Percentiles rank a stretch among this genome's conserved stretches.
Evolutionary conservation across 176 grass and related monocot genomes (phyloP).

Genomic region (Phoenix roebelenii): DNA sequence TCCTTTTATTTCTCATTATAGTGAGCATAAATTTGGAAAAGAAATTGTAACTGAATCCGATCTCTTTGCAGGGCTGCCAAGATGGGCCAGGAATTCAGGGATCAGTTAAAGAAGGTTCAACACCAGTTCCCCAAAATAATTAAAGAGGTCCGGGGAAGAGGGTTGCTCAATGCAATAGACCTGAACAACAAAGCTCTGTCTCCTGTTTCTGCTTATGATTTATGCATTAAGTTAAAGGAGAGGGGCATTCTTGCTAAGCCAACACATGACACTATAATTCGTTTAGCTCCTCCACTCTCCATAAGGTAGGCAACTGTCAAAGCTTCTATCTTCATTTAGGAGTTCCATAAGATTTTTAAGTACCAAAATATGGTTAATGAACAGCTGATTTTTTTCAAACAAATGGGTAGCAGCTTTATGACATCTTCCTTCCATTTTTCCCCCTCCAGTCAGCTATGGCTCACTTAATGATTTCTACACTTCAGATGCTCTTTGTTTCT

Average conservation of each 20-base stretch:
- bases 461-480: too few relatives aligned
- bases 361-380: background rate
- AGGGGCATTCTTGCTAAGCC: conserved; percentile 92
- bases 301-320: conserved; percentile 46
- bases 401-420: background rate
- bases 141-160: conserved; percentile 71
- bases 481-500: too few relatives aligned
- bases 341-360: background rate
- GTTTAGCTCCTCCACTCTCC: conserved; percentile 64
- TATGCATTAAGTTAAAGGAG: conserved; percentile 94
- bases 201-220: conserved; percentile 79
- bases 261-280: conserved; percentile 87
- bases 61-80: conserved; percentile 38
- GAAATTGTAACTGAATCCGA: too few relatives aligned
- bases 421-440: too few relatives aligned
- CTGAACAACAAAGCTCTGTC: conserved; percentile 48
- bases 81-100: conserved; percentile 63
- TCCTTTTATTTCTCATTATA: too few relatives aligned
- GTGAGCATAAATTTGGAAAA: too few relatives aligned
- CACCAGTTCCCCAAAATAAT: conserved; percentile 68
- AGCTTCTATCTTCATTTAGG: background rate
- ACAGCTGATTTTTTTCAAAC: background rate
- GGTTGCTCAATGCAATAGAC: conserved; percentile 87
- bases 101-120: conserved; percentile 53
- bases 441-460: too few relatives aligned